These are phyloP conservation scores for Pichia scutulata DNA, from an alignment of 805 yeast species.

Conservation along the genomic window DNA sequence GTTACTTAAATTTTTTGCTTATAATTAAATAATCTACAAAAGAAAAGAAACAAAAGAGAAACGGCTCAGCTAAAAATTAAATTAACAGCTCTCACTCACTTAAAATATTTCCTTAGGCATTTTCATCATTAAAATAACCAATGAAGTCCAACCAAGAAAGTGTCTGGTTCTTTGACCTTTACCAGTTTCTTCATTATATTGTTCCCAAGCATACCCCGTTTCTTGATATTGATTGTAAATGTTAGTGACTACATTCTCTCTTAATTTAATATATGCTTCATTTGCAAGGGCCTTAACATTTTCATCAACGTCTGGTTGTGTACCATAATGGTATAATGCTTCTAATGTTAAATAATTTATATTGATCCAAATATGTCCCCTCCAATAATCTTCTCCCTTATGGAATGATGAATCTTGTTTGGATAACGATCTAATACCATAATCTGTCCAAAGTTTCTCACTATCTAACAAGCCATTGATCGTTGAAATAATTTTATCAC, in stretches of 20 bases:
- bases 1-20: not conserved
- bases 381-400: constrained; percentile 88
- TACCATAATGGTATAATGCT: constrained; percentile 50
- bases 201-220: constrained; percentile 87
- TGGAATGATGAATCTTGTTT: constrained; percentile 57
- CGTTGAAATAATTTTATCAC: constrained; percentile 39
- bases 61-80: constrained; percentile 1
- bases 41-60: not conserved
- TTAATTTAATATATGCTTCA: constrained; percentile 48
- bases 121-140: constrained; percentile 71
- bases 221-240: constrained; percentile 59
- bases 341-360: constrained; percentile 80
- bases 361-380: constrained; percentile 90
- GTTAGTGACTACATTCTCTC: constrained; percentile 61
- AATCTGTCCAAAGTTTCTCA: constrained; percentile 65
- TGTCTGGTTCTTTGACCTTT: constrained; percentile 74
- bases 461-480: constrained; percentile 60
- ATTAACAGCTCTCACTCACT: not conserved
- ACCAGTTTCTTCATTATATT: constrained; percentile 75
- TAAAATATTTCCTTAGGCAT: constrained; percentile 48
- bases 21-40: no score
- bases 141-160: constrained; percentile 91
- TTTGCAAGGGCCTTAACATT: constrained; percentile 34
- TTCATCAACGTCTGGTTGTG: constrained; percentile 23
- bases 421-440: constrained; percentile 77